phyloP scores from a whole-genome alignment of 805 yeast species.

The Alloascoidea africana region DNA sequence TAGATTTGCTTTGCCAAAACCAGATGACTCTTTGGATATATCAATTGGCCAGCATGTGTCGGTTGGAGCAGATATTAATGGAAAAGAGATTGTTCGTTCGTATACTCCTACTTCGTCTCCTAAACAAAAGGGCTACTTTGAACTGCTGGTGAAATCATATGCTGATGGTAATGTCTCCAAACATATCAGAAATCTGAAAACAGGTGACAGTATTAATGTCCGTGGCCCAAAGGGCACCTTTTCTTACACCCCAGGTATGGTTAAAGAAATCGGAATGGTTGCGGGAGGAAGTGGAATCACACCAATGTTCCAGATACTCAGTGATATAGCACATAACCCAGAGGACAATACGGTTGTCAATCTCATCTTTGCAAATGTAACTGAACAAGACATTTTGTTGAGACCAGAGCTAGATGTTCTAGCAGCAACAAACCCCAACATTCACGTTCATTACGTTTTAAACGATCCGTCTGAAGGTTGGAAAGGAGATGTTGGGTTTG shows the following conservation, averaged over 20 bases:
- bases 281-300: constrained; percentile 97
- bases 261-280: constrained; percentile 65
- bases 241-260: constrained; percentile 70
- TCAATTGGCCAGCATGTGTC: constrained; percentile 93
- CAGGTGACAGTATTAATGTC: constrained; percentile 68
- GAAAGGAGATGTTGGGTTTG: constrained; percentile 68
- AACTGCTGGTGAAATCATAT: constrained; percentile 72
- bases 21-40: constrained; percentile 63
- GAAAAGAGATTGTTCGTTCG: constrained; percentile 69
- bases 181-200: constrained; percentile 49
- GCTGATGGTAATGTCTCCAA: constrained; percentile 76
- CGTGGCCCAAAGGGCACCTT: constrained; percentile 82
- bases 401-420: constrained; percentile 65
- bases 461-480: constrained; percentile 58
- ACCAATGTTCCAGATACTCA: constrained; percentile 86
- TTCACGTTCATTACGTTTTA: constrained; percentile 59
- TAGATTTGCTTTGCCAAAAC: constrained; percentile 68
- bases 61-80: constrained; percentile 60
- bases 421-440: constrained; percentile 31
- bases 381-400: constrained; percentile 67
- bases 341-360: constrained; percentile 62
- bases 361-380: constrained; percentile 69
- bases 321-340: constrained; percentile 60
- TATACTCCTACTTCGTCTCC: constrained; percentile 77
- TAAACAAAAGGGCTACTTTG: constrained; percentile 68